Base-by-base conservation (phyloP, 306 rosid species). In the Neltuma alba region DNA sequence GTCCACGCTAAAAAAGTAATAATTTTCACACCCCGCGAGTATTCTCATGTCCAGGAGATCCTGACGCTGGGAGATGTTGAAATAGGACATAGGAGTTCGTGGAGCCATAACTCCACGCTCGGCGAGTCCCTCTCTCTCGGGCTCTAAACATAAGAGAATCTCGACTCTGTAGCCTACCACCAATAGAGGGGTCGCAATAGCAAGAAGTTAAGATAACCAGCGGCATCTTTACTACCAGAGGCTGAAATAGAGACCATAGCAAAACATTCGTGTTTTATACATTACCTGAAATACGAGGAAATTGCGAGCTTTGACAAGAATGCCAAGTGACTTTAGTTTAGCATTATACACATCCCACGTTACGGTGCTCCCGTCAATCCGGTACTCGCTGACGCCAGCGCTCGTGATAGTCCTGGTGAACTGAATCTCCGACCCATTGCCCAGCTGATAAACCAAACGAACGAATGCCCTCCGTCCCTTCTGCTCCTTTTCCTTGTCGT, bases 281-380 rank as follows among this genome's bases (percentile, higher is more conserved):
- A 63, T 25, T 83, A 96, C 99, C 99, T 96, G 99, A 87, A 96
- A 96, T 28, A 96, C 99, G 16, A 96, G 89, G 78, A 96, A 96
- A 90, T 96, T 96, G 65, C 98, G 92, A 73, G 99, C 99, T 90
- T 96, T 96, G 79, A 96, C 96, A 2, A 96, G 96, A 75, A 96
- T 90, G n/a, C 98, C 99, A n/a, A 91, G 84, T 9, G 97, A 90
- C 87, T 88, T 89, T 31, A 86, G 92, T 71, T 55, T 90, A 16
- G 86, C 86, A 77, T 91, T 96, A 54, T 96, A 96, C 6, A 48
- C 86, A 1, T 96, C 99, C 94, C 94, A 89, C 2, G 94, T 74
- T 11, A 93, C 99, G 0, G 89, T 28, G 57, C 36, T 74, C 0
- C 94, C 97, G 10, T 91, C 97, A 47, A 96, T 82, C 2, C 97